Base-by-base conservation (phyloP, 2,329 filamentous ascomycete species). In the Hymenoscyphus fraxineus region DNA sequence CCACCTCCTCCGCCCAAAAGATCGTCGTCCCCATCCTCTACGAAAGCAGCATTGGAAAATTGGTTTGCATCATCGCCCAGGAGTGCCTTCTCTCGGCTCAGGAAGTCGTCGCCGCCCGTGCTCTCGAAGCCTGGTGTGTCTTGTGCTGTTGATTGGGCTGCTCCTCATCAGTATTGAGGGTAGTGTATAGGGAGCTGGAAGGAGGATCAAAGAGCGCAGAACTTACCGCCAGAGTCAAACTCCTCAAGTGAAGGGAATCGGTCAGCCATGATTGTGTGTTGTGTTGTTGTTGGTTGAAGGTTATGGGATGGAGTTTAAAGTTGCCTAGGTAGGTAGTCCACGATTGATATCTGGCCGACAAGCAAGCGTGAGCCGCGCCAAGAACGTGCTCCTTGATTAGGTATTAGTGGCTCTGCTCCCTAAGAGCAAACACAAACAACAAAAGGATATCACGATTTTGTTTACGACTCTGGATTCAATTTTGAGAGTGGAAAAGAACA, bases 41-140 rank as follows among this genome's bases (percentile, higher is more conserved):
- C 84, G 62, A 87, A 83, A 51, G 86, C 86, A 64, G 84, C 83
- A 65, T 84, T 81, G 68, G 89, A 84, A 78, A 99, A 99, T 80
- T 93, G 91, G 73, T 93, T 86, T 66, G 95, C 95, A 77, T 98
- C 95, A 68, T 97, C 95, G 70, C 95, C 95, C 7, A 99, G 89
- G 79, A 67, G 93, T 13, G 73, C 95, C 75, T 93, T 92, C 81
- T 99, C 95, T 71, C 94, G 91, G 68, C 91, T 88, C 59, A 98
- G 86, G 77, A 99, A 98, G 78, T 97, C 92, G 74, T 92, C 88
- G 67, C 88, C 88, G 38, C 85, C 81, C 10, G 83, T 80, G 67
- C 81, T 83, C 67, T 83, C 81, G 44, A 86, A 78, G 63, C 79
- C 77, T 66, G 81, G 77, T 65, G 81, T 77, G 66, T 69, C 72